phyloP scores from a whole-genome alignment of 1,284 basidiomycete species.

The Hemileia vastatrix region DNA sequence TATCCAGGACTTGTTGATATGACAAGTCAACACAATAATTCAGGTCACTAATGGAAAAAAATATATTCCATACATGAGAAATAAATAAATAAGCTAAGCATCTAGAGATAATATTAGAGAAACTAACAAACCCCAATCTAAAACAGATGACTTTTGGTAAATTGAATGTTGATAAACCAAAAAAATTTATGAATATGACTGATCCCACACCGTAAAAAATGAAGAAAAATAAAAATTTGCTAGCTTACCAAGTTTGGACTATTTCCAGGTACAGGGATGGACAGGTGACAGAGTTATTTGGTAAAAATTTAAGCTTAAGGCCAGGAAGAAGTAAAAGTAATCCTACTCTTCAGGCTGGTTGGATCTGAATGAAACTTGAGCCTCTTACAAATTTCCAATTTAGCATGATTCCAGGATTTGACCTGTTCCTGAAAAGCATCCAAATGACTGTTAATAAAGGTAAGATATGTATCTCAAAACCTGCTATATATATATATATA shows the following conservation, averaged over 20 bases:
- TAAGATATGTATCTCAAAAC: conserved; percentile 17
- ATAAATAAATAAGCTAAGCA: not conserved
- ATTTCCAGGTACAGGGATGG: conserved; percentile 7
- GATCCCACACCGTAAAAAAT: not conserved
- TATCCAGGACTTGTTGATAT: conserved; percentile 8
- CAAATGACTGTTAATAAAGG: conserved; percentile 14
- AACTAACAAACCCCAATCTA: not conserved
- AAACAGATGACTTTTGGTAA: not conserved
- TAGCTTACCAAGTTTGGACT: conserved; percentile 14
- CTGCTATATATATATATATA: not conserved
- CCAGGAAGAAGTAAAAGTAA: conserved; percentile 1
- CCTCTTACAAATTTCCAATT: conserved; percentile 15
- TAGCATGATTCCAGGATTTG: conserved; percentile 13
- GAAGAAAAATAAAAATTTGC: not conserved
- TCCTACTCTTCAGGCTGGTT: not conserved
- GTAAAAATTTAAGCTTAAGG: not conserved
- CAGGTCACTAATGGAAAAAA: no score
- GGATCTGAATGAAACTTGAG: conserved; percentile 4
- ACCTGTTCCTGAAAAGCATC: conserved; percentile 15
- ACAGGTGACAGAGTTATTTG: not conserved
- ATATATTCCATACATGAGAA: not conserved
- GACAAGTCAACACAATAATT: conserved; percentile 12
- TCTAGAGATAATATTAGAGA: no score
- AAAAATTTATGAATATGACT: conserved; percentile 7
- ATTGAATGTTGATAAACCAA: not conserved